Percentiles rank a stretch among this genome's conserved stretches.
These are phyloP conservation scores for Wickerhamiella brachini DNA, from an alignment of 805 yeast species.

Conservation along the genomic window DNA sequence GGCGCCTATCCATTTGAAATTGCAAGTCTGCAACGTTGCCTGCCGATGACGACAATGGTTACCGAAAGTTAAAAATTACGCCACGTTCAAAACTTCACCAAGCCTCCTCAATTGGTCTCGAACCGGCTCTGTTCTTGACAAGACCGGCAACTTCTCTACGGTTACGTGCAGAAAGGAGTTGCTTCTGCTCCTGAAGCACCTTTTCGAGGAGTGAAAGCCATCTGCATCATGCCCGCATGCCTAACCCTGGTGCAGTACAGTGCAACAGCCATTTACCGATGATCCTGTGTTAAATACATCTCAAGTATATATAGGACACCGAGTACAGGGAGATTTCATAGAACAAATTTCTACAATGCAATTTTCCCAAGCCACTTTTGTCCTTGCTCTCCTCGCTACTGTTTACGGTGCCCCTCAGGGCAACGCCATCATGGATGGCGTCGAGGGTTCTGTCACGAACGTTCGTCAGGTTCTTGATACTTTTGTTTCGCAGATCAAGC, in stretches of 20 bases:
- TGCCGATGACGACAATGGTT: background rate
- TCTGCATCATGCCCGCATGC: background rate
- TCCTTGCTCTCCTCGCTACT: background rate
- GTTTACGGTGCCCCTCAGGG: background rate
- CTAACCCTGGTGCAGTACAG: background rate
- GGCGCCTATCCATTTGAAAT: background rate
- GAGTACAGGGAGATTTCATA: background rate
- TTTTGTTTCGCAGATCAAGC: conserved; percentile 10
- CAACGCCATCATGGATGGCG: conserved; percentile 5
- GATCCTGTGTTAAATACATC: background rate
- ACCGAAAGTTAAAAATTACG: background rate
- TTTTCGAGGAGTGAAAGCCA: background rate
- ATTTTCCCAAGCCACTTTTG: background rate
- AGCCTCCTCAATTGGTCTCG: no score
- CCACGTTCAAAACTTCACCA: no score
- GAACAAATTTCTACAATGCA: background rate
- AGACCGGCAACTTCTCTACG: no score
- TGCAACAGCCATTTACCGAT: background rate
- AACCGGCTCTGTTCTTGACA: no score
- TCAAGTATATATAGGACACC: background rate
- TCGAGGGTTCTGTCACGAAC: conserved; percentile 14
- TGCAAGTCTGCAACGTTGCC: background rate
- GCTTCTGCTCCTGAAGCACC: background rate
- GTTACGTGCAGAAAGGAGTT: background rate
- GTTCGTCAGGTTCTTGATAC: conserved; percentile 14